Percentiles rank a stretch among this genome's conserved stretches.
Conservation (phyloP, 2,329 filamentous ascomycete genomes). For the Fusarium pseudograminearum region DNA sequence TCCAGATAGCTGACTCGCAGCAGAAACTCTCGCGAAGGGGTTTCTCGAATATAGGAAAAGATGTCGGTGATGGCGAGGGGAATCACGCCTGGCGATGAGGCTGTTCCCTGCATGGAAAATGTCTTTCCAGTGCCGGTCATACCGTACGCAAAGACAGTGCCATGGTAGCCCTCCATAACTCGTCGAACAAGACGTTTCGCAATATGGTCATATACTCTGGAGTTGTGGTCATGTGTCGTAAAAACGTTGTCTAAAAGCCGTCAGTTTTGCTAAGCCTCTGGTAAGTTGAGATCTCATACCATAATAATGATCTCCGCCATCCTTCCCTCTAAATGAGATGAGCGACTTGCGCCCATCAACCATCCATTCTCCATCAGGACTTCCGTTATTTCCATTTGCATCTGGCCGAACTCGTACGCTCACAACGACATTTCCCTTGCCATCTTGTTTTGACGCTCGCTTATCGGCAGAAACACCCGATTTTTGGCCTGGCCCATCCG, state of each 20-base stretch:
- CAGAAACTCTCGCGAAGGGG: constrained; percentile 91
- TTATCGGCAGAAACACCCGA: constrained; percentile 55
- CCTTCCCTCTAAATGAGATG: constrained; percentile 86
- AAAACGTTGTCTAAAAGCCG: constrained; percentile 87
- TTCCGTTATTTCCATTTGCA: constrained; percentile 69
- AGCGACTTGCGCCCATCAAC: constrained; percentile 86
- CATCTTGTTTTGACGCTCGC: constrained; percentile 70
- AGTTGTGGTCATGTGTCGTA: constrained; percentile 91
- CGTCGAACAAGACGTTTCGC: constrained; percentile 94
- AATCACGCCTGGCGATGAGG: constrained; percentile 94
- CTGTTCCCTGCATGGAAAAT: constrained; percentile 99
- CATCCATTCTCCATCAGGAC: constrained; percentile 86
- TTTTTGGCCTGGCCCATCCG: constrained; percentile 63
- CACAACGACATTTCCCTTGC: constrained; percentile 94
- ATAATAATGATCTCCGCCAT: constrained; percentile 93
- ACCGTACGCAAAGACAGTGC: constrained; percentile 97
- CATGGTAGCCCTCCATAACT: constrained; percentile 99
- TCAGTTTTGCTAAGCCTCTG: constrained; percentile 33
- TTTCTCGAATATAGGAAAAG: constrained; percentile 98
- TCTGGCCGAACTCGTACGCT: constrained; percentile 95
- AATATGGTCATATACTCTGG: constrained; percentile 91
- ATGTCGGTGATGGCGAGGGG: constrained; percentile 98
- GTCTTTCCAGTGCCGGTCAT: constrained; percentile 99
- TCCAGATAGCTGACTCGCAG: constrained; percentile 97
- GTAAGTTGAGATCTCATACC: constrained; percentile 66